Base-by-base conservation (phyloP, 75 land plant species). In the Cupressus sempervirens region DNA sequence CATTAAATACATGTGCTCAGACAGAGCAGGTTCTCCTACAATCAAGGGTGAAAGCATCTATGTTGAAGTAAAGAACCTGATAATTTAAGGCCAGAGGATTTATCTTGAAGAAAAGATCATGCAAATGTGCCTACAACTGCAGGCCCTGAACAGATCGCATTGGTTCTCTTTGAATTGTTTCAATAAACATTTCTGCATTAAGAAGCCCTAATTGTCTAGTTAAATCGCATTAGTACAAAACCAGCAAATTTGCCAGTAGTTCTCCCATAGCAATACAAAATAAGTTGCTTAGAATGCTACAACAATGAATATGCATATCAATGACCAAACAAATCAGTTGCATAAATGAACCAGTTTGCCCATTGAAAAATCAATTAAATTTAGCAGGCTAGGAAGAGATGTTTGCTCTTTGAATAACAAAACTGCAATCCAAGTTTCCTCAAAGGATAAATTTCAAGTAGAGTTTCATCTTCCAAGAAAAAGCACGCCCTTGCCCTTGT, bases 361-460 rank as follows among this genome's bases (percentile, higher is more conserved):
- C 29, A 29, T 26, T 10, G 72, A 68, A 68, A 29, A 68, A 68
- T 23, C 72, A 68, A 56, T 56, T 29, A 65, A 65, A n/a, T 68
- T 68, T 68, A n/a, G 32, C 32, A 29, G 29, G 72, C 72, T 29
- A 68, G 11, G 29, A 29, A 68, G 72, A 68, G 32, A 29, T 29
- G 32, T 29, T 68, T 68, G 8, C 11, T 68, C 30, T 11, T 68
- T 68, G 32, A 29, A 29, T 26, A 29, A 68, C 1, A 68, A 29
- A 68, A 9, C 72, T 68, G 72, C 29, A 68, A 68, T 68, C 72
- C 72, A 68, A 68, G n/a, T 68, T n/a, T 68, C 72, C 72, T 68
- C 30, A 68, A 2, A 26, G 29, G n/a, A 68, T 29, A 56, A 68
- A n/a, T 67, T 67, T 7, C 70, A 6, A 68, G 32, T 29, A 68